Conservation (phyloP, 2,329 filamentous ascomycete species). For the Talaromyces sp. region DNA sequence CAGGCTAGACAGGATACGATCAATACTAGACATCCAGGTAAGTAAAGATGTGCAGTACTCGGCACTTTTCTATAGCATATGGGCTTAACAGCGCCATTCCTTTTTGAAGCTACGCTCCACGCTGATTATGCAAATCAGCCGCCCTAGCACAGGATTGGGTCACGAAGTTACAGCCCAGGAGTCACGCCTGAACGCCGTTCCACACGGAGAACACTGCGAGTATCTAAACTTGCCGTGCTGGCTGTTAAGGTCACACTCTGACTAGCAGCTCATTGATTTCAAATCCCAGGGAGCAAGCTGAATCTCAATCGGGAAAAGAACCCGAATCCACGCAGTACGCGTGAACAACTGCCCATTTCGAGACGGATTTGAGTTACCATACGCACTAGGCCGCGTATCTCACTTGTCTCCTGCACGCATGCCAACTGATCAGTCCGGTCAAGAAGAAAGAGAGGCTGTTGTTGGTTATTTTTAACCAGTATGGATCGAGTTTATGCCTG, state of each 20-base stretch:
- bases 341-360: not conserved
- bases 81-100: not conserved
- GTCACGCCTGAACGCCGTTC: not conserved
- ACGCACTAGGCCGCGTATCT: not conserved
- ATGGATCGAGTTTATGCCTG: not conserved
- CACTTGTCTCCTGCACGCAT: not conserved
- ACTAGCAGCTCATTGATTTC: not conserved
- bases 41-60: not conserved
- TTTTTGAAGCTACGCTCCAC: not conserved
- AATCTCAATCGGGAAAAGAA: not conserved
- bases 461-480: slow-evolving; percentile 5
- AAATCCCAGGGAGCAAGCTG: not conserved
- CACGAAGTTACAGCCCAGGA: not conserved
- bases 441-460: not conserved
- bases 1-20: not conserved
- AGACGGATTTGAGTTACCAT: not conserved
- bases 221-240: too few species aligned
- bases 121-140: not conserved
- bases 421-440: not conserved
- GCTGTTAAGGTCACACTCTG: not conserved
- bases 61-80: not conserved
- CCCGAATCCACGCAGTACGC: not conserved
- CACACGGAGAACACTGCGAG: not conserved
- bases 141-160: not conserved
- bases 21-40: not conserved